A percentile compares a stretch with the other conserved stretches of the same genome.
Evolutionary conservation across 306 rosid genomes (phyloP).

Genomic region (Citrullus mucosospermus): DNA sequence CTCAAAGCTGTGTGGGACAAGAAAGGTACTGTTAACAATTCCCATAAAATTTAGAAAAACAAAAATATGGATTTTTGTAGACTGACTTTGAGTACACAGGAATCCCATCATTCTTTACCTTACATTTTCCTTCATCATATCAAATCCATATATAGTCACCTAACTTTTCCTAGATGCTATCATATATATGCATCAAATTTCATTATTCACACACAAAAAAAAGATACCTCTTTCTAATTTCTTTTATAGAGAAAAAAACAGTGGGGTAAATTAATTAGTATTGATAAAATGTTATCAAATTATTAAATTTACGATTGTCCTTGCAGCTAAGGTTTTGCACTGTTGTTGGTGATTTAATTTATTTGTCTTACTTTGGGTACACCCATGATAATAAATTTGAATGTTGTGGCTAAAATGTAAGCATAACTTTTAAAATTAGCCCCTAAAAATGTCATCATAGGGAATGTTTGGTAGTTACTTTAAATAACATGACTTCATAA

Average conservation of each 20-base stretch:
- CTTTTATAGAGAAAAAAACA: not conserved
- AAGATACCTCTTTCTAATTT: not conserved
- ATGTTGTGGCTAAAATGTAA: not conserved
- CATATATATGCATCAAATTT: not conserved
- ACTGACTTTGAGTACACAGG: constrained; percentile 23
- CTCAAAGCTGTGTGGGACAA: constrained; percentile 67
- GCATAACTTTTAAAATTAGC: not conserved
- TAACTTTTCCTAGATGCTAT: not conserved
- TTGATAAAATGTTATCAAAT: not conserved
- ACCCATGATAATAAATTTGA: not conserved
- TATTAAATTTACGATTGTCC: not conserved
- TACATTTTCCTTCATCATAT: not conserved
- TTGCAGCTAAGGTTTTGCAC: not conserved
- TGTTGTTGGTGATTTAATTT: not conserved
- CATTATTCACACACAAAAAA: not conserved
- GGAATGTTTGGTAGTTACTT: constrained; percentile 5
- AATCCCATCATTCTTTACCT: constrained; percentile 28
- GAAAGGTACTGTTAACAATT: constrained; percentile 51
- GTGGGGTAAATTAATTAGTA: too few species aligned
- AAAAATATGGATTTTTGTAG: constrained; percentile 16
- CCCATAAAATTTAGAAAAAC: constrained; percentile 41
- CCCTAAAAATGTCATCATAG: not conserved
- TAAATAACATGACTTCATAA: not conserved
- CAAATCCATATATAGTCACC: constrained; percentile 2
- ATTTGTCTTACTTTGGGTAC: not conserved